Base-by-base conservation (phyloP, 2,329 filamentous ascomycete genomes). In the Fusarium buharicum region DNA sequence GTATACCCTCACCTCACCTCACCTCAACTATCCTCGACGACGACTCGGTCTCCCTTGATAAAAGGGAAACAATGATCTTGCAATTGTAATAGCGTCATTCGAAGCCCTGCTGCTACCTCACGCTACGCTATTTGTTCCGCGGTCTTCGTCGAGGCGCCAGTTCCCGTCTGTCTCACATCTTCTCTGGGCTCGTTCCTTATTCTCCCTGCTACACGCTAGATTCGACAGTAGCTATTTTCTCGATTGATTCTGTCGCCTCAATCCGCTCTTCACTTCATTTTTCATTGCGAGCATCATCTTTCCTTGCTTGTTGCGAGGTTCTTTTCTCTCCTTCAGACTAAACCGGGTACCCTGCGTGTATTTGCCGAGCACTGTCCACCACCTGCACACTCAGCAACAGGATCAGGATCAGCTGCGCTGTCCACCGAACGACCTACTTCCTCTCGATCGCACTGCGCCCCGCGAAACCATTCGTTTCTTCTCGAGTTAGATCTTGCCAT, bases 331-430 rank as follows among this genome's bases (percentile, higher is more conserved):
- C 39, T 60, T 58, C 38, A 50, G 34, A 28, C 27, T 28, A 22
- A 49, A 10, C 34, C 40, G 39, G 55, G 48, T 27, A 40, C 53
- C 37, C 47, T 56, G 43, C 36, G 55, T 57, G 50, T 64, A 55
- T 54, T 54, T 49, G 51, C 55, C 59, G 41, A 54, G 56, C 53
- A 53, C 51, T 64, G 44, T 44, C 55, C 58, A 52, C 55, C 48
- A 48, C 46, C 56, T 50, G 56, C 59, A 53, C 44, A 52, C 45
- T 57, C 53, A 62, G 65, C 52, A 53, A 69, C 44, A 68, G 67
- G 67, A 71, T 70, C 67, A 71, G 68, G 67, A 71, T 70, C 67
- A 71, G 69, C 69, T 70, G 69, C 60, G 69, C 69, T 71, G 68
- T 68, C 67, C 60, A 67, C 58, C 60, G 53, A 64, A 55, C 66